phyloP scores from a whole-genome alignment of 2,329 filamentous ascomycete species.

The Gremmenia infestans region DNA sequence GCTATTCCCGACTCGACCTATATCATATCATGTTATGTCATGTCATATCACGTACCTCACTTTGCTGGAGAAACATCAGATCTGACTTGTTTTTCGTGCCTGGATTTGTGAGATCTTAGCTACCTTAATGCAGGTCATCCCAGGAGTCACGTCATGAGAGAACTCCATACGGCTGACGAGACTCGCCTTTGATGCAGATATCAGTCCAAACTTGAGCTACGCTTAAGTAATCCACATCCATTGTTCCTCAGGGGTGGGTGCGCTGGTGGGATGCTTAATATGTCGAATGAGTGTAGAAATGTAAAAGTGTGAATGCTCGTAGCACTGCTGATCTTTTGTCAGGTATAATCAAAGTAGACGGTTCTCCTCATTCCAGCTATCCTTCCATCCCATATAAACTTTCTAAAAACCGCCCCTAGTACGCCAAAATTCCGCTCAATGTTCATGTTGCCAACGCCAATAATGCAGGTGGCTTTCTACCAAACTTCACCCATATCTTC shows the following conservation, averaged over 20 bases:
- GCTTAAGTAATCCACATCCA: background rate
- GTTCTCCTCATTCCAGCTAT: background rate
- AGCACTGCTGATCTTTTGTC: background rate
- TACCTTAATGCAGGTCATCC: constrained; percentile 7
- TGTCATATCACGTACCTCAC: background rate
- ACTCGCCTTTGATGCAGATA: background rate
- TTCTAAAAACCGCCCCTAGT: background rate
- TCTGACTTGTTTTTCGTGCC: background rate
- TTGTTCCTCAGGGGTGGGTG: background rate
- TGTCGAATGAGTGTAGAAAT: background rate
- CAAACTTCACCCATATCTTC: background rate
- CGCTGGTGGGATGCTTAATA: background rate
- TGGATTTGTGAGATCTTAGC: background rate
- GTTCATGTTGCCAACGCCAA: background rate
- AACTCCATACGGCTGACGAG: background rate
- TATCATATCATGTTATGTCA: background rate
- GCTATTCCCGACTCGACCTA: too few species aligned
- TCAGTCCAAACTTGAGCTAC: background rate
- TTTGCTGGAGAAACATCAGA: background rate
- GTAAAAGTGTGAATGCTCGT: background rate
- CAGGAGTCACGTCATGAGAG: background rate
- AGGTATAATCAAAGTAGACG: background rate
- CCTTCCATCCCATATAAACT: background rate
- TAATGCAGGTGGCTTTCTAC: background rate
- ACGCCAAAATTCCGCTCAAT: background rate